Percentiles rank a stretch among this genome's conserved stretches.
These are phyloP conservation scores for Nemania sp. DNA, from an alignment of 2,329 filamentous ascomycete species.

Conservation along the genomic window DNA sequence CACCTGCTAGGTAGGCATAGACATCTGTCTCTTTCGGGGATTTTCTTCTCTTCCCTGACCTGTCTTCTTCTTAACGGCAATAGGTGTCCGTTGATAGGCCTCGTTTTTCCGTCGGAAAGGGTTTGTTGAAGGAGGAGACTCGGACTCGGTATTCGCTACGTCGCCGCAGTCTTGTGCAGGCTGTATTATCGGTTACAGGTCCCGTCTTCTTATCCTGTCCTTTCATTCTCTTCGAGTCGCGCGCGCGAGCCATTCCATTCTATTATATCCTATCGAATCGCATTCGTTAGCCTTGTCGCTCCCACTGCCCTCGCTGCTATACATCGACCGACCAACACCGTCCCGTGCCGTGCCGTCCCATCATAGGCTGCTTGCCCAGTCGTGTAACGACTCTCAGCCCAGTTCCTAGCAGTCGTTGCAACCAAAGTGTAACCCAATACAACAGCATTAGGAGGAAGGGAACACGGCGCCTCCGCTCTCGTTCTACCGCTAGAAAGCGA, in stretches of 20 bases:
- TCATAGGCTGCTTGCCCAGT: slow-evolving; percentile 31
- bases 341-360: slow-evolving; percentile 25
- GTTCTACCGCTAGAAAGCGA: slow-evolving; percentile 8
- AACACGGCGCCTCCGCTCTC: slow-evolving; percentile 10
- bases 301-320: slow-evolving; percentile 10
- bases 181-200: slow-evolving; percentile 18
- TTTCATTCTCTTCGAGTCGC: slow-evolving; percentile 20
- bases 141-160: slow-evolving; percentile 9
- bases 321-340: slow-evolving; percentile 31
- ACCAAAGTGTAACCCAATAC: slow-evolving; percentile 24
- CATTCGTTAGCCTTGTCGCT: slow-evolving; percentile 28
- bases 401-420: slow-evolving; percentile 25
- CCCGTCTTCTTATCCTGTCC: slow-evolving; percentile 17
- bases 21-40: background rate
- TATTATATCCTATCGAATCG: slow-evolving; percentile 15
- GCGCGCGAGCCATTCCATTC: slow-evolving; percentile 15
- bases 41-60: background rate
- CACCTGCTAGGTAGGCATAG: background rate
- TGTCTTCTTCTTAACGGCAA: background rate
- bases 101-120: background rate
- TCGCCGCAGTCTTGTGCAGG: slow-evolving; percentile 1
- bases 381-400: slow-evolving; percentile 25
- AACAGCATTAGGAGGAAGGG: slow-evolving; percentile 12
- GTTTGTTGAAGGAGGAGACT: slow-evolving; percentile 15
- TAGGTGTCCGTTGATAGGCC: background rate